phyloP scores from a whole-genome alignment of 495 filamentous ascomycete species.

The Aspergillus baeticus region DNA sequence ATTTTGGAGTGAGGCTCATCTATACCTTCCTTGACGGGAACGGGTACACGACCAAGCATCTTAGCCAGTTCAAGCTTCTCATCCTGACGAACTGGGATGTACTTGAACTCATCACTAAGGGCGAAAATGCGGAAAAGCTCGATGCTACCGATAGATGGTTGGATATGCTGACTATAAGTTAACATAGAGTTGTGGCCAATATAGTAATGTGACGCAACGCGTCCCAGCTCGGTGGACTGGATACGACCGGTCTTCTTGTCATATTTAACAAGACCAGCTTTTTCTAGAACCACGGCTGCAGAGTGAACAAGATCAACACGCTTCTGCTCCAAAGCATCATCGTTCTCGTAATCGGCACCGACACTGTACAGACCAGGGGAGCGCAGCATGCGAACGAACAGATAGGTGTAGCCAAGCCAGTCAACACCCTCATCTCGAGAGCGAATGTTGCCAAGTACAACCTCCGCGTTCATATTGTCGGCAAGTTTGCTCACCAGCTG shows the following conservation, averaged over 20 bases:
- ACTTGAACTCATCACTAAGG: constrained; percentile 97
- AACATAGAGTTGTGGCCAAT: constrained; percentile 95
- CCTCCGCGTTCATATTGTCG: constrained; percentile 96
- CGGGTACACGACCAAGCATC: constrained; percentile 81
- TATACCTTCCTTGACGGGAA: constrained; percentile 96
- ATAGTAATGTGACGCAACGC: constrained; percentile 97
- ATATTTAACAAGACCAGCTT: constrained; percentile 86
- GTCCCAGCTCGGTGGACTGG: constrained; percentile 88
- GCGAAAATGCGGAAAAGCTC: constrained; percentile 98
- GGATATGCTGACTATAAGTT: constrained; percentile 92
- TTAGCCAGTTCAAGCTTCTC: constrained; percentile 97
- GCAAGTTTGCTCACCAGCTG: constrained; percentile 91
- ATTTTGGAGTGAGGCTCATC: constrained; percentile 98
- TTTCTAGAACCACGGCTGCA: constrained; percentile 83
- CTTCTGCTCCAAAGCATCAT: constrained; percentile 90
- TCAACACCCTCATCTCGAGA: constrained; percentile 93
- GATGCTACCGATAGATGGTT: constrained; percentile 85
- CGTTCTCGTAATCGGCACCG: constrained; percentile 90
- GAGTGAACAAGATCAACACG: constrained; percentile 95
- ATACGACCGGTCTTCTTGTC: constrained; percentile 90
- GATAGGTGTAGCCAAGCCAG: constrained; percentile 98
- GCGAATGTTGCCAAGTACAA: constrained; percentile 93
- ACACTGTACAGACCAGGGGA: constrained; percentile 96
- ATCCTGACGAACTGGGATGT: constrained; percentile 95
- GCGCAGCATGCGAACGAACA: constrained; percentile 96